phyloP scores from a whole-genome alignment of 2,329 filamentous ascomycete genomes.

The Westerdykella sp. region DNA sequence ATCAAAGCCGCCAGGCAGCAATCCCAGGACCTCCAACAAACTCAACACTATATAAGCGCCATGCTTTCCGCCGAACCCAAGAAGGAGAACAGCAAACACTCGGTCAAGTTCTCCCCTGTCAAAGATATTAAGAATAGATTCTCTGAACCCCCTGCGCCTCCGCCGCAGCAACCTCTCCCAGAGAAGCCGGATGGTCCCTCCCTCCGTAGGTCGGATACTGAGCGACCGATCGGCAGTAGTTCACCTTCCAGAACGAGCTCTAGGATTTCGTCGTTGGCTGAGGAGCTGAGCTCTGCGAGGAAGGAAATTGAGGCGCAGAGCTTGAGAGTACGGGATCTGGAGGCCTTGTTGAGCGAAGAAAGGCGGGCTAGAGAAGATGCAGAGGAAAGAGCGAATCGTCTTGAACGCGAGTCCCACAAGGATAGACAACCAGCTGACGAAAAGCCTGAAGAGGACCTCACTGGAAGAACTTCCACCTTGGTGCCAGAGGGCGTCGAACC shows the following conservation, averaged over 20 bases:
- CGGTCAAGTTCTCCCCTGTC: constrained; percentile 40
- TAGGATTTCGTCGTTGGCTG: constrained; percentile 77
- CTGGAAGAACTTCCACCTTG: not conserved
- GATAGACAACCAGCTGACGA: constrained; percentile 24
- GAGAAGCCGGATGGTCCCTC: constrained; percentile 82
- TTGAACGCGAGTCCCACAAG: constrained; percentile 57
- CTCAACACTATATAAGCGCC: constrained; percentile 72
- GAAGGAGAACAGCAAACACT: constrained; percentile 47
- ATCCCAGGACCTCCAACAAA: constrained; percentile 74
- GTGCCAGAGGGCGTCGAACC: not conserved
- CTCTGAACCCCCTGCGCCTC: constrained; percentile 86
- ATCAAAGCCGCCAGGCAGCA: constrained; percentile 86
- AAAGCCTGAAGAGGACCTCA: constrained; percentile 8
- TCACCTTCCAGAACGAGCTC: constrained; percentile 60
- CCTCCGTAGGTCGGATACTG: constrained; percentile 68
- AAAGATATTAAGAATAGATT: constrained; percentile 77
- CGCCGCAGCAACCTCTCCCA: constrained; percentile 85
- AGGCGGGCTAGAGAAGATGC: constrained; percentile 74
- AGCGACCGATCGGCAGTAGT: constrained; percentile 58
- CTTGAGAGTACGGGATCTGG: constrained; percentile 71
- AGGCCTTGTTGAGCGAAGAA: constrained; percentile 71
- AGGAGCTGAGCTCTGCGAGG: constrained; percentile 76
- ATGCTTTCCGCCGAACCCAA: constrained; percentile 66
- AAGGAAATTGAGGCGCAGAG: constrained; percentile 82
- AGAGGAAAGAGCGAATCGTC: constrained; percentile 69